Conservation (phyloP, 306 rosid species). For the Citrullus mucosospermus region DNA sequence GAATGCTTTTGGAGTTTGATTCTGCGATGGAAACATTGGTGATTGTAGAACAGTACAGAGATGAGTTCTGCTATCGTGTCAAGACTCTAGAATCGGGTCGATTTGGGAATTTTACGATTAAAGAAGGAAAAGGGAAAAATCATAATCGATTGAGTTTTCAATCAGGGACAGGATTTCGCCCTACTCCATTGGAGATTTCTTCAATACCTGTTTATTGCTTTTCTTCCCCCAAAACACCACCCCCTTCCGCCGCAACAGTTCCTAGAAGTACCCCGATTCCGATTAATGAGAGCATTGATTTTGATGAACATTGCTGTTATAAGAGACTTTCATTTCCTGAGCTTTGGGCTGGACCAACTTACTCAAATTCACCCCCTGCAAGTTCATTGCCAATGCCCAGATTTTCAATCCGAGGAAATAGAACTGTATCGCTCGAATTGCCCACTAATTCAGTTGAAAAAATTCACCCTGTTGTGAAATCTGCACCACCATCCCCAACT, state of each 20-base stretch:
- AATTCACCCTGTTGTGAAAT: slow-evolving; percentile 2
- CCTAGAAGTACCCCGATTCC: slow-evolving; percentile 38
- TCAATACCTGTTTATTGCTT: not conserved
- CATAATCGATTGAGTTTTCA: not conserved
- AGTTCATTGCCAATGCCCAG: slow-evolving; percentile 84
- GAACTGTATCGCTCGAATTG: slow-evolving; percentile 30
- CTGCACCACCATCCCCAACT: slow-evolving; percentile 12
- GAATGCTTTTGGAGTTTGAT: not conserved
- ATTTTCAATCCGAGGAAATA: slow-evolving; percentile 51
- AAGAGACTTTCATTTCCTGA: slow-evolving; percentile 47
- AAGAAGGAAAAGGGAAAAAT: not conserved
- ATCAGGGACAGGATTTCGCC: not conserved
- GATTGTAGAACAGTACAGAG: slow-evolving; percentile 38
- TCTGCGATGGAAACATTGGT: not conserved
- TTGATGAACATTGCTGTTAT: slow-evolving; percentile 19
- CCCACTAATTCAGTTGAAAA: not conserved
- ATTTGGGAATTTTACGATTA: not conserved
- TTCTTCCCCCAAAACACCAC: not conserved
- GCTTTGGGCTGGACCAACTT: slow-evolving; percentile 94
- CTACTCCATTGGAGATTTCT: slow-evolving; percentile 2
- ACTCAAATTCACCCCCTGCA: slow-evolving; percentile 90
- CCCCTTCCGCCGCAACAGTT: not conserved
- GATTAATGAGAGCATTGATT: slow-evolving; percentile 2
- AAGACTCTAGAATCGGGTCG: slow-evolving; percentile 24
- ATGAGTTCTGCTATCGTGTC: slow-evolving; percentile 27